Evolutionary conservation across 441 rosid species (phyloP).

Genomic region (Kokia cookei): DNA sequence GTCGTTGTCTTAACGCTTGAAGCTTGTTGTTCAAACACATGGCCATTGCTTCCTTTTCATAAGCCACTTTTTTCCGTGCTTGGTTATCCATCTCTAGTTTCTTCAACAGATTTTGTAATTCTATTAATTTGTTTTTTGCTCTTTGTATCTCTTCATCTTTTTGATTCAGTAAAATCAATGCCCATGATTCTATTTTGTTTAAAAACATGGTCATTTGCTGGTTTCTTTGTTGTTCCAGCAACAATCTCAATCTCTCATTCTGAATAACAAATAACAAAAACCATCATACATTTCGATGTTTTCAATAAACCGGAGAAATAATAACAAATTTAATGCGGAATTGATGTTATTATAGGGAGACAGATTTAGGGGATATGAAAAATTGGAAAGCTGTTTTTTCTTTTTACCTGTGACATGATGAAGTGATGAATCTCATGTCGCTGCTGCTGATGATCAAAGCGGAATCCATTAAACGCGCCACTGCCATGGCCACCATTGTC

Average conservation of each 20-base stretch:
- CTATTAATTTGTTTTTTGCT: conserved; percentile 41
- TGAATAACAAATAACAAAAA: conserved; percentile 5
- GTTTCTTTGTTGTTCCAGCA: conserved; percentile 59
- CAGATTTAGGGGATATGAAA: too few relatives aligned
- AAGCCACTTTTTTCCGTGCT: conserved; percentile 60
- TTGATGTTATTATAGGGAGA: too few relatives aligned
- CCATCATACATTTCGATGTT: too few relatives aligned
- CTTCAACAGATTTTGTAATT: conserved; percentile 43
- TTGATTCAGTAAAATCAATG: conserved; percentile 33
- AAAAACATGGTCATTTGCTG: conserved; percentile 34
- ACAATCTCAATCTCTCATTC: conserved; percentile 56
- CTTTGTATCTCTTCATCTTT: conserved; percentile 61
- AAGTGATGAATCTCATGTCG: conserved; percentile 50
- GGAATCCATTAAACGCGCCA: conserved; percentile 21
- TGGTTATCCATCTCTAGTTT: conserved; percentile 61
- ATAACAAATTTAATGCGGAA: too few relatives aligned
- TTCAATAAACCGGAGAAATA: too few relatives aligned
- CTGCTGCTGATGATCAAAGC: conserved; percentile 17
- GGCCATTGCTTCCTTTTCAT: conserved; percentile 57
- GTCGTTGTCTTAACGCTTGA: conserved; percentile 28
- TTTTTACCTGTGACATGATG: conserved; percentile 41
- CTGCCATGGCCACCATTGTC: not conserved
- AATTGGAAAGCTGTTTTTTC: too few relatives aligned
- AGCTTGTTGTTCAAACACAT: conserved; percentile 40
- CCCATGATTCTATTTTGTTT: conserved; percentile 38